A percentile compares a stretch with the other conserved stretches of the same genome.
These are phyloP conservation scores for Aspergillus sclerotialis DNA, from an alignment of 2,329 filamentous ascomycete species.

Conservation along the genomic window DNA sequence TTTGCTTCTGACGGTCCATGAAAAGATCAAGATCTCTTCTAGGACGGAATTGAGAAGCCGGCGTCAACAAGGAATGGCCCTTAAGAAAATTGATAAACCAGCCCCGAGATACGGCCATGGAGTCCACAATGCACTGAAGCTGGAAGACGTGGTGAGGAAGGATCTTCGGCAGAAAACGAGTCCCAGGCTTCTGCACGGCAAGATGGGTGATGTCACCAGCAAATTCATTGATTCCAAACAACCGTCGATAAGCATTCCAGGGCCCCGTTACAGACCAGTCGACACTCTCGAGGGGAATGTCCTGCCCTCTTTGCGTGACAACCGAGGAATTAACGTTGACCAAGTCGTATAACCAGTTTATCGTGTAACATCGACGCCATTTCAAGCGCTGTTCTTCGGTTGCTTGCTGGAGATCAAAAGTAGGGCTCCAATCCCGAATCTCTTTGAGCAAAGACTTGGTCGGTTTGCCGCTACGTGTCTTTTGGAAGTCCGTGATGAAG, in stretches of 20 bases:
- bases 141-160: conserved; percentile 45
- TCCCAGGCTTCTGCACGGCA: conserved; percentile 39
- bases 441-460: conserved; percentile 38
- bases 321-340: conserved; percentile 40
- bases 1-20: conserved; percentile 30
- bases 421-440: conserved; percentile 37
- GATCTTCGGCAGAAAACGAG: conserved; percentile 34
- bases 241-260: conserved; percentile 28
- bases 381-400: conserved; percentile 34
- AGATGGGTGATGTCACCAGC: conserved; percentile 38
- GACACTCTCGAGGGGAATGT: conserved; percentile 18
- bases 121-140: conserved; percentile 46
- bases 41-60: conserved; percentile 23
- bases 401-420: conserved; percentile 26
- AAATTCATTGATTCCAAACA: conserved; percentile 44
- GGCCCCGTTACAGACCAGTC: conserved; percentile 39
- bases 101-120: conserved; percentile 4
- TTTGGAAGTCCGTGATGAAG: conserved; percentile 42
- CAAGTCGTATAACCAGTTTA: conserved; percentile 31
- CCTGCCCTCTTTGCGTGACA: conserved; percentile 34
- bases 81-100: conserved; percentile 1
- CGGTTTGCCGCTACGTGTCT: conserved; percentile 40
- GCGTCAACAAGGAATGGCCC: neutral
- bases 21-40: conserved; percentile 40
- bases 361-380: conserved; percentile 45